Percentiles rank a stretch among this genome's conserved stretches.
Conservation (phyloP, 202 grass and related monocot genomes). For the Alloteropsis angusta region DNA sequence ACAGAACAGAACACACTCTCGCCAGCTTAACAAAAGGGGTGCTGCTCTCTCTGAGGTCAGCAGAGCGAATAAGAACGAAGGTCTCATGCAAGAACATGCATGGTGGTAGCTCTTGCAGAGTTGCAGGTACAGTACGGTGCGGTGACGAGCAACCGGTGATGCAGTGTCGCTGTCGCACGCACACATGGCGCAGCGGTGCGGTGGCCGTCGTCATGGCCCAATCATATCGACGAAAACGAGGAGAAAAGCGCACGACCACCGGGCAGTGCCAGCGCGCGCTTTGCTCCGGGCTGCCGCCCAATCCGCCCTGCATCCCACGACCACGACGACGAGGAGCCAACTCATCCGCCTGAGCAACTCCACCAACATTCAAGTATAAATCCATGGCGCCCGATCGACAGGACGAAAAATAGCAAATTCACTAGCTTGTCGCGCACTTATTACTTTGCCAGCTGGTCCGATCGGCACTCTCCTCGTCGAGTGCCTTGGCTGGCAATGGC, state of each 20-base stretch:
- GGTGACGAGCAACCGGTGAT: background rate
- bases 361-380: background rate
- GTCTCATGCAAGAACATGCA: background rate
- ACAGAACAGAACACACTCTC: too few relatives aligned
- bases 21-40: background rate
- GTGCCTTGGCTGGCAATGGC: background rate
- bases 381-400: background rate
- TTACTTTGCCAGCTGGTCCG: background rate
- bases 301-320: slow-evolving; percentile 28
- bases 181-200: slow-evolving; percentile 18
- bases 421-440: too few relatives aligned
- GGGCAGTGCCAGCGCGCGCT: background rate
- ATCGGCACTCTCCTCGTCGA: background rate
- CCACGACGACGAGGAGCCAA: background rate
- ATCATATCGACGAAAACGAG: slow-evolving; percentile 59
- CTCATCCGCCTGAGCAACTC: background rate
- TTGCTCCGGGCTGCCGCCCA: background rate
- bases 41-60: background rate
- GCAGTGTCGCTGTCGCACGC: slow-evolving; percentile 2
- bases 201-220: background rate
- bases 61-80: background rate
- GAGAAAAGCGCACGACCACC: slow-evolving; percentile 16
- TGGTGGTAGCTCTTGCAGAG: background rate
- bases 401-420: background rate
- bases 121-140: background rate